Evolutionary conservation across 2,329 filamentous ascomycete genomes (phyloP).

Genomic region (Ceratocystis alfenasii): DNA sequence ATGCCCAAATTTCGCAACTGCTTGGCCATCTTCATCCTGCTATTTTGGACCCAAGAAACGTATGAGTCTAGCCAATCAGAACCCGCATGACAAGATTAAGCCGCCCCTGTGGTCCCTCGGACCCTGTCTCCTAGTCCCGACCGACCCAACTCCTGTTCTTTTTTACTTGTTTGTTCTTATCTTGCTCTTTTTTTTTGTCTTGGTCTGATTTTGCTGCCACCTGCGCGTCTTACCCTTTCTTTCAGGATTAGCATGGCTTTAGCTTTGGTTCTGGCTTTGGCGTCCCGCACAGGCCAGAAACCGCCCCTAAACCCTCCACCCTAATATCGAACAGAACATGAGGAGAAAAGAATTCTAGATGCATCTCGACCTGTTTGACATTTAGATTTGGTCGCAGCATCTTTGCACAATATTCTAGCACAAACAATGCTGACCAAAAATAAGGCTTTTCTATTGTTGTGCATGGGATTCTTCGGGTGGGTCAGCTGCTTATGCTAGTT

Average conservation of each 20-base stretch:
- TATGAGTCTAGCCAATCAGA: not conserved
- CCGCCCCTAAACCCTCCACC: no score
- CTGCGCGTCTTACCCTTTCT: not conserved
- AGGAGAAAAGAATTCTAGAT: no score
- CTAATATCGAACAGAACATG: no score
- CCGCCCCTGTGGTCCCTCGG: conserved; percentile 1
- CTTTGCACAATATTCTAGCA: not conserved
- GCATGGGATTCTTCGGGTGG: not conserved
- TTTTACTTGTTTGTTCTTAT: not conserved
- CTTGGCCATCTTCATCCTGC: not conserved
- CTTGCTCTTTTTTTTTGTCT: not conserved
- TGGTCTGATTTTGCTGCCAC: not conserved
- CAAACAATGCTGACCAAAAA: not conserved
- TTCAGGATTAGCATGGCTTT: not conserved
- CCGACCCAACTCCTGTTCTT: not conserved
- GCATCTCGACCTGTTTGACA: not conserved
- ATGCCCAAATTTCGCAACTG: conserved; percentile 2
- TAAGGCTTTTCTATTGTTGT: not conserved
- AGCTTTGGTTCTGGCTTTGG: not conserved
- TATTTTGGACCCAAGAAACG: conserved; percentile 1
- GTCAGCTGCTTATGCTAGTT: not conserved
- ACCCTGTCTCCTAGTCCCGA: not conserved
- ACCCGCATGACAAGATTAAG: not conserved
- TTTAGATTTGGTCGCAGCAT: not conserved
- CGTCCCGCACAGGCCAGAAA: not conserved